Percentiles rank a stretch among this genome's conserved stretches.
These are phyloP conservation scores for Tricladium varicosporioides DNA, from an alignment of 2,329 filamentous ascomycete species.

Conservation along the genomic window DNA sequence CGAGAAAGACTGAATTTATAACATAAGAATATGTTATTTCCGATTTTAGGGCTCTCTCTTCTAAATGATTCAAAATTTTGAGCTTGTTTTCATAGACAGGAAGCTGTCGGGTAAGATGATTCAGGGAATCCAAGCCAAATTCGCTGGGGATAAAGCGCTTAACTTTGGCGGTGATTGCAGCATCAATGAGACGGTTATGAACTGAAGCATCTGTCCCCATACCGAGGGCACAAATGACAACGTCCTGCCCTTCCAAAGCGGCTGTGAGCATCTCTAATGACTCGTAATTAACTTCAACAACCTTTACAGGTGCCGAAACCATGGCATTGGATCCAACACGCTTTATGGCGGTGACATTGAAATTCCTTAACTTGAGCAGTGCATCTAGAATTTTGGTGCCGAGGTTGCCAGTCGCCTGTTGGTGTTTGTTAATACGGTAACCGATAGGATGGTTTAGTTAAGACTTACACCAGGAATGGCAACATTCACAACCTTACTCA, in stretches of 20 bases:
- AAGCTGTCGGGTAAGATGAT: slow-evolving; percentile 15
- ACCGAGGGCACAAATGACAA: slow-evolving; percentile 37
- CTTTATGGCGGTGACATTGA: slow-evolving; percentile 42
- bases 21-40: slow-evolving; percentile 32
- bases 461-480: slow-evolving; percentile 47
- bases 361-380: slow-evolving; percentile 7
- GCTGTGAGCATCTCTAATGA: slow-evolving; percentile 32
- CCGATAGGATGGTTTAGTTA: neutral
- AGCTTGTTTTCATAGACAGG: slow-evolving; percentile 31
- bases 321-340: slow-evolving; percentile 28
- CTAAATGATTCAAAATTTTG: slow-evolving; percentile 24
- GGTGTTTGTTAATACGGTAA: neutral
- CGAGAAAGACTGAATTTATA: slow-evolving; percentile 33
- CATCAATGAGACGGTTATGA: slow-evolving; percentile 35
- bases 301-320: slow-evolving; percentile 27
- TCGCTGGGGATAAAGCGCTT: slow-evolving; percentile 41
- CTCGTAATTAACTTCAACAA: slow-evolving; percentile 30
- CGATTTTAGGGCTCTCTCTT: no score
- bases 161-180: slow-evolving; percentile 38
- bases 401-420: neutral
- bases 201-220: slow-evolving; percentile 25
- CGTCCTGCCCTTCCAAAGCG: slow-evolving; percentile 37
- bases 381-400: slow-evolving; percentile 11
- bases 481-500: slow-evolving; percentile 61
- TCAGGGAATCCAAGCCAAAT: slow-evolving; percentile 39